phyloP scores from a whole-genome alignment of 2,329 filamentous ascomycete genomes.

The Beauveria caledonica region DNA sequence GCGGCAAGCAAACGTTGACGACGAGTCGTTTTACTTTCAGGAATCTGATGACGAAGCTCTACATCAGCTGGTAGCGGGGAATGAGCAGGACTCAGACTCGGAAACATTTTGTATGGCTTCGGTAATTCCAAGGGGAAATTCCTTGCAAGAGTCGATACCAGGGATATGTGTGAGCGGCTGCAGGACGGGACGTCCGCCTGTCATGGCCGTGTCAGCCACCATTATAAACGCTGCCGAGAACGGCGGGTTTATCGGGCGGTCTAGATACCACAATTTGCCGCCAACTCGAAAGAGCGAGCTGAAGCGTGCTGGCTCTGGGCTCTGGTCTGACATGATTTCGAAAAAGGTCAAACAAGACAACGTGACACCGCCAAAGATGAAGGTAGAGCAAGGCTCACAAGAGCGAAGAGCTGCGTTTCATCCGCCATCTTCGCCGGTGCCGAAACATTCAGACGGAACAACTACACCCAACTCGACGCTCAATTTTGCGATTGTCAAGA shows the following conservation, averaged over 20 bases:
- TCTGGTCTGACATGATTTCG: constrained; percentile 5
- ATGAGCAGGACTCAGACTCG: constrained; percentile 1
- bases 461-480: constrained; percentile 34
- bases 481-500: constrained; percentile 69
- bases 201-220: constrained; percentile 28
- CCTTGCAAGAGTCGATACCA: constrained; percentile 8
- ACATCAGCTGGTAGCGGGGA: constrained; percentile 19
- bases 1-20: constrained; percentile 34
- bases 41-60: constrained; percentile 47
- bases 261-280: constrained; percentile 11
- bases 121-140: neutral
- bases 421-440: neutral
- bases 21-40: constrained; percentile 40
- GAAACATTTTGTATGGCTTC: neutral
- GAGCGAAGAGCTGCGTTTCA: neutral
- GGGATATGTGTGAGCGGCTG: constrained; percentile 38
- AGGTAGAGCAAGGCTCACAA: neutral
- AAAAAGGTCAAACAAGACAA: neutral
- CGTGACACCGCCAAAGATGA: neutral
- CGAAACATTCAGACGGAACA: constrained; percentile 4
- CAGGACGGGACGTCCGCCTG: constrained; percentile 26
- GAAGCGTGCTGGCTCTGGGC: constrained; percentile 13
- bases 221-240: constrained; percentile 34
- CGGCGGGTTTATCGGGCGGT: constrained; percentile 24
- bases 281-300: neutral